These are phyloP conservation scores for Lentinula detonsa DNA, from an alignment of 768 basidiomycete genomes.

Conservation along the genomic window DNA sequence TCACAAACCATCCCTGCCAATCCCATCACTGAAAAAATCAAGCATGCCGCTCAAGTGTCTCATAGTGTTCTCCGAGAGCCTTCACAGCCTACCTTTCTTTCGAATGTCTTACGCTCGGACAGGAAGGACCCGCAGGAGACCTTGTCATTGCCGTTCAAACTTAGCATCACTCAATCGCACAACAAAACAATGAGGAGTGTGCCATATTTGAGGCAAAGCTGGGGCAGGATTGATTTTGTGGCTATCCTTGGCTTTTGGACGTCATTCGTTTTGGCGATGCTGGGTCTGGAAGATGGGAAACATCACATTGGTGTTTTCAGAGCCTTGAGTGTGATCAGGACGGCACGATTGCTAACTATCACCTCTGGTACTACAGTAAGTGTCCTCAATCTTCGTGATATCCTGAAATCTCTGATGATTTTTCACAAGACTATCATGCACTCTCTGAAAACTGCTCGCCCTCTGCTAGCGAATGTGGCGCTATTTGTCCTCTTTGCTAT, in stretches of 20 bases:
- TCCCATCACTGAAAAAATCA: conserved; percentile 27
- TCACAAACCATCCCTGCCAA: conserved; percentile 21
- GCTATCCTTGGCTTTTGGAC: conserved; percentile 89
- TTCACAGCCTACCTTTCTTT: conserved; percentile 42
- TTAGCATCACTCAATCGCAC: conserved; percentile 50
- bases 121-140: conserved; percentile 20
- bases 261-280: conserved; percentile 62
- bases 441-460: conserved; percentile 84
- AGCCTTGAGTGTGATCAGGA: conserved; percentile 81
- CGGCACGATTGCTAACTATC: conserved; percentile 75
- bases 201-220: conserved; percentile 89
- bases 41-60: conserved; percentile 6
- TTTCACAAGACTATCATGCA: conserved; percentile 72
- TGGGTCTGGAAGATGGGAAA: conserved; percentile 57
- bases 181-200: conserved; percentile 60
- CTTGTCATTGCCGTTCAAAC: conserved; percentile 55
- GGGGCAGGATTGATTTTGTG: conserved; percentile 86
- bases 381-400: conserved; percentile 3
- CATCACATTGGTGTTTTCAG: conserved; percentile 84
- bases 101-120: conserved; percentile 33
- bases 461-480: conserved; percentile 83
- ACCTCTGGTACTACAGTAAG: conserved; percentile 89
- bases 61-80: conserved; percentile 29
- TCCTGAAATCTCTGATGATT: background rate
- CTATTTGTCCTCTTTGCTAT: conserved; percentile 92